Evolutionary conservation across 1,284 basidiomycete genomes (phyloP).

Genomic region (Cryptococcus sp.): DNA sequence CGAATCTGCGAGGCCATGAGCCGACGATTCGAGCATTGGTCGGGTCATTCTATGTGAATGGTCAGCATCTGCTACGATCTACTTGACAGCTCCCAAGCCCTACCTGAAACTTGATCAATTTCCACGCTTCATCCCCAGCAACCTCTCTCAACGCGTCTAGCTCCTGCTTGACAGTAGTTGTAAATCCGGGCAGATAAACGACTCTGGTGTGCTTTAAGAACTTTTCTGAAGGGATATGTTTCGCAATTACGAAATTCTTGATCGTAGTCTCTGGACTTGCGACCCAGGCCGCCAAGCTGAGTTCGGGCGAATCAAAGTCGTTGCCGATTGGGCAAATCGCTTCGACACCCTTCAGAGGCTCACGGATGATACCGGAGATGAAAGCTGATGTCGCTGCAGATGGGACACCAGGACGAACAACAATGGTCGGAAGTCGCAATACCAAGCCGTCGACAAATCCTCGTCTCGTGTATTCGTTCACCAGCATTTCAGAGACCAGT

Average conservation of each 20-base stretch:
- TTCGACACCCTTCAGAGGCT: conserved; percentile 61
- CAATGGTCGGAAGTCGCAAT: conserved; percentile 64
- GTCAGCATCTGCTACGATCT: not conserved
- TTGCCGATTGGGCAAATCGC: conserved; percentile 61
- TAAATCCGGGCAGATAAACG: conserved; percentile 51
- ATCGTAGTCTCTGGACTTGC: conserved; percentile 61
- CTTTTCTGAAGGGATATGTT: conserved; percentile 56
- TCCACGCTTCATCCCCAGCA: conserved; percentile 45
- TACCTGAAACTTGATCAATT: conserved; percentile 48
- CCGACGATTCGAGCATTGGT: conserved; percentile 51
- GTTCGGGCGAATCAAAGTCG: conserved; percentile 43
- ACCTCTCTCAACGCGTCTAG: conserved; percentile 48
- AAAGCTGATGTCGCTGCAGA: conserved; percentile 63
- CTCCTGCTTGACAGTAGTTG: conserved; percentile 49
- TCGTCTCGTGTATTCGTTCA: conserved; percentile 65
- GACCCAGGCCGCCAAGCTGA: conserved; percentile 60
- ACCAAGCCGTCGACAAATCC: conserved; percentile 65
- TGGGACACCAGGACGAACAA: conserved; percentile 61
- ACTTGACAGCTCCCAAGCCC: conserved; percentile 2
- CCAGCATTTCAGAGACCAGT: conserved; percentile 61
- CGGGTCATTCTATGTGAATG: conserved; percentile 42
- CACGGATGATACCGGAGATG: conserved; percentile 65
- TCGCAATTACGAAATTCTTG: conserved; percentile 61
- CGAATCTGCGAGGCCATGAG: conserved; percentile 50
- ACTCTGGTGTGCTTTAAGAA: conserved; percentile 59